These are phyloP conservation scores for Manihot esculenta DNA, from an alignment of 441 rosid species.

Conservation along the genomic window DNA sequence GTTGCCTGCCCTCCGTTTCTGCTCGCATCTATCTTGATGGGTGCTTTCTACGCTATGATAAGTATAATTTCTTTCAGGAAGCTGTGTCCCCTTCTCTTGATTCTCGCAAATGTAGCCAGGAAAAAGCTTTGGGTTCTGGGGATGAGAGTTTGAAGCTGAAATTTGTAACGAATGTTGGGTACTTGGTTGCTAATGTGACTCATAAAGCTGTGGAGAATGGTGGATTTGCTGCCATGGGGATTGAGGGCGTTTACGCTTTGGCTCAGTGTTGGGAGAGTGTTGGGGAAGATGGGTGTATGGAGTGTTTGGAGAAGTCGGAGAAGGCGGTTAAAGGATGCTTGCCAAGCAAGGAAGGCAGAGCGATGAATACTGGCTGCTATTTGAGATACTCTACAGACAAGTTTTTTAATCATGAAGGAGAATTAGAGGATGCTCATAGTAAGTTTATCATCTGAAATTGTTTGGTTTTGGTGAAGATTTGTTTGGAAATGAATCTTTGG, in stretches of 20 bases:
- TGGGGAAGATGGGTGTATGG: constrained; percentile 42
- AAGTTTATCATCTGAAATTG: not conserved
- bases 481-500: not conserved
- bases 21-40: constrained; percentile 76
- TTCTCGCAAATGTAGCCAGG: constrained; percentile 38
- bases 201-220: constrained; percentile 37
- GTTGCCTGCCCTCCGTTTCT: constrained; percentile 65
- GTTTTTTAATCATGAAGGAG: constrained; percentile 36
- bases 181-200: constrained; percentile 44
- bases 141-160: not conserved
- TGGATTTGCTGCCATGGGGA: constrained; percentile 51
- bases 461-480: not conserved
- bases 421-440: constrained; percentile 34
- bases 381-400: constrained; percentile 63
- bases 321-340: constrained; percentile 43
- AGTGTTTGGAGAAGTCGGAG: constrained; percentile 59
- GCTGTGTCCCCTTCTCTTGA: constrained; percentile 40
- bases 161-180: constrained; percentile 30
- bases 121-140: constrained; percentile 7
- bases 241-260: constrained; percentile 51
- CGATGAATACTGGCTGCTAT: constrained; percentile 66
- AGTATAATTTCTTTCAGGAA: constrained; percentile 56
- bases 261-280: constrained; percentile 84
- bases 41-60: constrained; percentile 76
- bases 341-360: constrained; percentile 63